Conservation (phyloP, 2,329 filamentous ascomycete genomes). For the Penicillium olsonii region DNA sequence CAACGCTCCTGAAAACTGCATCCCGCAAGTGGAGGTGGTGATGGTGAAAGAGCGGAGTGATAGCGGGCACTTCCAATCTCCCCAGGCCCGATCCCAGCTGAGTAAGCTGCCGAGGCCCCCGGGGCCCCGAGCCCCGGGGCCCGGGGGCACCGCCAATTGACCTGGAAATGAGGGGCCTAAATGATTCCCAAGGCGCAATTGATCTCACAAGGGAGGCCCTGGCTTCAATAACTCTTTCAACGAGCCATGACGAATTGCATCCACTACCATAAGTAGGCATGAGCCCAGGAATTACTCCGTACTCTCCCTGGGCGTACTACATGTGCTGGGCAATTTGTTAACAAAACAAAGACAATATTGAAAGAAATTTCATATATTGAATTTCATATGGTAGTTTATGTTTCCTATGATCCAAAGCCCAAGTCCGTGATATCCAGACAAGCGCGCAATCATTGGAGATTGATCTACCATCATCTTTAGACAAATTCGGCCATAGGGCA, state of each 20-base stretch:
- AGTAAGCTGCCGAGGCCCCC: conserved; percentile 14
- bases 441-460: conserved; percentile 20
- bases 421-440: conserved; percentile 1
- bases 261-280: too few relatives aligned
- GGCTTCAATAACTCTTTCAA: too few relatives aligned
- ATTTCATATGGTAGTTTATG: not conserved
- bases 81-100: conserved; percentile 11
- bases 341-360: not conserved
- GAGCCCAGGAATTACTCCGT: too few relatives aligned
- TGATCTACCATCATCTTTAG: conserved; percentile 54
- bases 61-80: conserved; percentile 11
- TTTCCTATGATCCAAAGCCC: conserved; percentile 13
- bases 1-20: conserved; percentile 17
- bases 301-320: too few relatives aligned
- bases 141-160: too few relatives aligned
- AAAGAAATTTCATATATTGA: not conserved
- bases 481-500: conserved; percentile 41
- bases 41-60: conserved; percentile 7
- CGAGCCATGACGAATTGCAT: too few relatives aligned
- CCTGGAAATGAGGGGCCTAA: not conserved
- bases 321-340: too few relatives aligned
- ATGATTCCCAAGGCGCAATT: not conserved
- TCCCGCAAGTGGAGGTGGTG: conserved; percentile 6
- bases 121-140: too few relatives aligned
- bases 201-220: not conserved